Evolutionary conservation across 805 yeast species (phyloP), one percentile per base, ranked within the genome.

Genomic region (Myxozyma sirexii): DNA sequence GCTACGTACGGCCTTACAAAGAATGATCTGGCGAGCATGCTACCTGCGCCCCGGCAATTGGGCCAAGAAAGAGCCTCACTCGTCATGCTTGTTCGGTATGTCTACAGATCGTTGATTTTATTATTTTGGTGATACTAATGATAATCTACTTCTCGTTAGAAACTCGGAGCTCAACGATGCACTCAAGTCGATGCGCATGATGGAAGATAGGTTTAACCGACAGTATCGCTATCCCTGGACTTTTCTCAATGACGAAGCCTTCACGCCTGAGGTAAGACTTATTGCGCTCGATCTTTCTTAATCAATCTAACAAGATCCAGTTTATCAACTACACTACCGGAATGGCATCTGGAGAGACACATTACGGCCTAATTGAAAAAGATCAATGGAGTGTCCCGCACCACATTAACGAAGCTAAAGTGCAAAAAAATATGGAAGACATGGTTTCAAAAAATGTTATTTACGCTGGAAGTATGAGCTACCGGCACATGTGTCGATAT

Each of bases 401-500:
- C 1, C 81, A 82, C 76, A 86, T 93, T 63, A 86, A 93, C 71
- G 73, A 79, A 63, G 82, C 82, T 4, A 76, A 67, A 42, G 81
- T 84, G 69, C 77, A 81, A 23, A 77, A 79, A 62, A 74, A 79
- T 33, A 67, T 86, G 60, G 72, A 75, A 15, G 71, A 80, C 1
- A 75, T 81, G 77, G 73, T 69, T 13, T 73, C 71, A 17, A 76
- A 77, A 15, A 71, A 78, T 10, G 82, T 88, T 6, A 74, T 87
- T 0, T 88, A 88, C 70, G 93, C 90, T 0, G 80, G 76, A 31
- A 82, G 88, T 1, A 72, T 76, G 64, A 84, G 90, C 0, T 88
- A 88, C 70, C 82, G 97, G 71, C 92, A 93, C 73, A 94, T 94
- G 98, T 94, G 98, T 74, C 81, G 97, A 39, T 93, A 87, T 77